Conservation (phyloP, 805 yeast genomes). For the Torulaspora franciscae region DNA sequence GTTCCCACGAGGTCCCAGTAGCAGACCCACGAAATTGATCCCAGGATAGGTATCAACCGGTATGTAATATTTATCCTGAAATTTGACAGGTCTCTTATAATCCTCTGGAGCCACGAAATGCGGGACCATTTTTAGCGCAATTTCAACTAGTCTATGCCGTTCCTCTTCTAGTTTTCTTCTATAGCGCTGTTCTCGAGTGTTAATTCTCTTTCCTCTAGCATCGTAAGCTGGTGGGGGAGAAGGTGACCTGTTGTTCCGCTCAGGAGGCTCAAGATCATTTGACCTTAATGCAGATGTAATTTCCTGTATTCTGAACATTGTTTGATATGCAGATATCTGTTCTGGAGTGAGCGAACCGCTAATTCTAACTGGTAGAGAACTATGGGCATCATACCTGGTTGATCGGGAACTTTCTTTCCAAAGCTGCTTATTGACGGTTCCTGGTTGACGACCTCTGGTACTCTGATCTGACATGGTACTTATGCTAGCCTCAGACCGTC, state of each 20-base stretch:
- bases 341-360: slow-evolving; percentile 59
- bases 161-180: slow-evolving; percentile 65
- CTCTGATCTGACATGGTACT: slow-evolving; percentile 1
- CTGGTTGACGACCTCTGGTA: slow-evolving; percentile 1
- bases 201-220: slow-evolving; percentile 70
- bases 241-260: slow-evolving; percentile 53
- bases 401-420: slow-evolving; percentile 6
- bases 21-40: slow-evolving; percentile 84
- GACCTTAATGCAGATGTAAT: slow-evolving; percentile 55
- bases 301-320: slow-evolving; percentile 72
- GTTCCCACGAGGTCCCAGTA: slow-evolving; percentile 94
- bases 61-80: slow-evolving; percentile 74
- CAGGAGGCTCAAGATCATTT: slow-evolving; percentile 49
- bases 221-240: slow-evolving; percentile 95
- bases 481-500: neutral
- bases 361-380: slow-evolving; percentile 39
- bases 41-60: slow-evolving; percentile 87
- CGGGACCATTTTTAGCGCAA: slow-evolving; percentile 67
- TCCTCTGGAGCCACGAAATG: slow-evolving; percentile 75
- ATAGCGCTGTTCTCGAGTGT: slow-evolving; percentile 72
- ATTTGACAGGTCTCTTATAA: slow-evolving; percentile 64
- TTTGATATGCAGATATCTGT: slow-evolving; percentile 71
- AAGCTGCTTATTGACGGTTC: slow-evolving; percentile 3
- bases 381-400: slow-evolving; percentile 4
- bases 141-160: slow-evolving; percentile 70